Evolutionary conservation across 2,329 filamentous ascomycete species (phyloP), one percentile per base, ranked within the genome.

Genomic region (Scorias spongiosa): DNA sequence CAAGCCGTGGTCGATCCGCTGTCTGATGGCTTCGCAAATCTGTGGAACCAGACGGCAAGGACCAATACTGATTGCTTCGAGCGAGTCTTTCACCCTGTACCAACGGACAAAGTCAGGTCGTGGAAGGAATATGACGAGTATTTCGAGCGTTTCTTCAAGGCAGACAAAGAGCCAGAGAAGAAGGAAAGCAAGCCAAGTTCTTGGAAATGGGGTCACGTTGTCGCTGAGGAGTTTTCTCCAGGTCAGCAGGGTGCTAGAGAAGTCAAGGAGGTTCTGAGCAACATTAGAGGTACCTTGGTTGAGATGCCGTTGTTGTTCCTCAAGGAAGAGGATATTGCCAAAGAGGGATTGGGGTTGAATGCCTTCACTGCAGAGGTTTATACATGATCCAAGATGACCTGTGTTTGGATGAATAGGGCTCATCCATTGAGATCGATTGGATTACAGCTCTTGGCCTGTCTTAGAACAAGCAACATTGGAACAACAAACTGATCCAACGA

Each of bases 251-350:
- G 66, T 28, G 56, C 66, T 17, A 50, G 53, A 29, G 65, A 70
- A 54, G 65, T 70, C 39, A 77, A 76, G 56, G 80, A 84, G 42
- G 78, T 89, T 56, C 84, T 93, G 75, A 80, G 49, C 32, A 60
- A 54, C 26, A 84, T 88, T 7, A 78, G 80, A 39, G 67, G 67
- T n/a, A 69, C 61, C 14, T 50, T 71, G 41, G 67, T 95, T 7
- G 84, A 94, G 69, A 95, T 95, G 88, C 86, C 87, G 26, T 68
- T 95, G 53, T 70, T 85, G 51, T 95, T 95, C 67, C 67, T 94
- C 60, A 80, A 81, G 54, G 82, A 87, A 29, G 75, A 85, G 55
- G 87, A 95, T 60, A 80, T 95, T 61, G 89, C 88, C 3, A 80
- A 87, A 70, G 76, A 86, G 53, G 86, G 87, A 0, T 54, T 93